phyloP scores from a whole-genome alignment of 805 yeast genomes.

The Pichia gijzeniarum region DNA sequence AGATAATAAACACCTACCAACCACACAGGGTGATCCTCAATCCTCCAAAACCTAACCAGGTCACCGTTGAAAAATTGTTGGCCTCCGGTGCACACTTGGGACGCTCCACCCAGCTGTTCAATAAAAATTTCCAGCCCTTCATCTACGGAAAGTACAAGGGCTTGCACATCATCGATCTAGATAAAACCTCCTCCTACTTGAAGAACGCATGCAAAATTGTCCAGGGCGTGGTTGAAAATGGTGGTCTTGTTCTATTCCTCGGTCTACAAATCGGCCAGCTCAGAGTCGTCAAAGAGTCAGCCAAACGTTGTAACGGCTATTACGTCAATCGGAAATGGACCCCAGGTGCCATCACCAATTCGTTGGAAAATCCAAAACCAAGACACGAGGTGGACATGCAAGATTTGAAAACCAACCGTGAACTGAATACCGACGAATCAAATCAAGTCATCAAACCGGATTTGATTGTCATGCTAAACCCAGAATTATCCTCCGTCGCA shows the following conservation, averaged over 20 bases:
- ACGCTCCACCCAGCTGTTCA: constrained; percentile 73
- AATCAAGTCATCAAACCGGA: constrained; percentile 74
- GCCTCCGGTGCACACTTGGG: constrained; percentile 96
- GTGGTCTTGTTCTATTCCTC: constrained; percentile 74
- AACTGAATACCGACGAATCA: constrained; percentile 43
- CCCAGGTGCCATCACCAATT: constrained; percentile 91
- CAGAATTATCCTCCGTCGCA: constrained; percentile 76
- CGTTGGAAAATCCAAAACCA: constrained; percentile 50
- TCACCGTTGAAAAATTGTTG: constrained; percentile 63
- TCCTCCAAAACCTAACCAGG: constrained; percentile 51
- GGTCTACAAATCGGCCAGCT: constrained; percentile 80
- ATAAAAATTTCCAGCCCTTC: constrained; percentile 79
- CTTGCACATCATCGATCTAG: constrained; percentile 85
- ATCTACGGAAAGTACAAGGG: constrained; percentile 85
- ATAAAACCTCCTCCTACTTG: constrained; percentile 69
- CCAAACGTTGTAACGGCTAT: constrained; percentile 69
- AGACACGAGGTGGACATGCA: constrained; percentile 72
- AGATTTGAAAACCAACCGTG: constrained; percentile 60
- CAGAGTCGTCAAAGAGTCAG: constrained; percentile 71
- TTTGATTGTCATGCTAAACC: constrained; percentile 78
- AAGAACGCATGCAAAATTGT: constrained; percentile 82
- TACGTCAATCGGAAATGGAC: constrained; percentile 85
- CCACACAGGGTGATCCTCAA: constrained; percentile 61
- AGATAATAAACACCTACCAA: constrained; percentile 52
- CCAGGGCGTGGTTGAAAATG: constrained; percentile 73